These are phyloP conservation scores for Dryas drummondii DNA, from an alignment of 306 rosid species.

Conservation along the genomic window DNA sequence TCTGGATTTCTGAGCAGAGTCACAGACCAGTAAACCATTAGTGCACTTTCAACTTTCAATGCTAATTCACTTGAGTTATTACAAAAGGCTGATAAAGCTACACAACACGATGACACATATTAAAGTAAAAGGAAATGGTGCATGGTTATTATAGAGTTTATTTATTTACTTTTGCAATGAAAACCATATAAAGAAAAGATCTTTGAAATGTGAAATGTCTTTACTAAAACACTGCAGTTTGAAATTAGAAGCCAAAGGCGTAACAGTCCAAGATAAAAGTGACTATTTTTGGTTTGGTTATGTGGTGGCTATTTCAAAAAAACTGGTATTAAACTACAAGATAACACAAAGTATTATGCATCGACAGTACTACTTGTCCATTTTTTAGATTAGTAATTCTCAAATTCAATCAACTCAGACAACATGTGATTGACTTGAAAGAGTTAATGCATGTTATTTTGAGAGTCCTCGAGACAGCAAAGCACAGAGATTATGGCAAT, in stretches of 20 bases:
- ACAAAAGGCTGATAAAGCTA: neutral
- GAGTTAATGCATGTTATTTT: neutral
- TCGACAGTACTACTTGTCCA: neutral
- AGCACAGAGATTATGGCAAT: slow-evolving; percentile 8
- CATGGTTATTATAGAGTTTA: too few relatives aligned
- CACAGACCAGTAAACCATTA: neutral
- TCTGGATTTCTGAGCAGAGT: slow-evolving; percentile 56
- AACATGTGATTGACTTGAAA: neutral
- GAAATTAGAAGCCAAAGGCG: too few relatives aligned
- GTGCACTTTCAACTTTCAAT: neutral
- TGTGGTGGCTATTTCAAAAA: too few relatives aligned
- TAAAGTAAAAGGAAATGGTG: too few relatives aligned
- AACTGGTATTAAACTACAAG: neutral
- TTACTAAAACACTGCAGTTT: too few relatives aligned
- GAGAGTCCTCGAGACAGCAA: neutral
- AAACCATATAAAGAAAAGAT: too few relatives aligned
- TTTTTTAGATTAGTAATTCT: neutral
- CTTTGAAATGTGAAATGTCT: too few relatives aligned
- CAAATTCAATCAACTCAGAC: neutral
- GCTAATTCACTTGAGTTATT: neutral
- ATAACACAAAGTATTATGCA: neutral
- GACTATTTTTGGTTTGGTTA: neutral
- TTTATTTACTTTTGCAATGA: too few relatives aligned
- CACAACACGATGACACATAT: too few relatives aligned
- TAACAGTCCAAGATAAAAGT: too few relatives aligned